Base-by-base conservation (phyloP, 2,329 filamentous ascomycete genomes). In the Sporothrix schenckii region DNA sequence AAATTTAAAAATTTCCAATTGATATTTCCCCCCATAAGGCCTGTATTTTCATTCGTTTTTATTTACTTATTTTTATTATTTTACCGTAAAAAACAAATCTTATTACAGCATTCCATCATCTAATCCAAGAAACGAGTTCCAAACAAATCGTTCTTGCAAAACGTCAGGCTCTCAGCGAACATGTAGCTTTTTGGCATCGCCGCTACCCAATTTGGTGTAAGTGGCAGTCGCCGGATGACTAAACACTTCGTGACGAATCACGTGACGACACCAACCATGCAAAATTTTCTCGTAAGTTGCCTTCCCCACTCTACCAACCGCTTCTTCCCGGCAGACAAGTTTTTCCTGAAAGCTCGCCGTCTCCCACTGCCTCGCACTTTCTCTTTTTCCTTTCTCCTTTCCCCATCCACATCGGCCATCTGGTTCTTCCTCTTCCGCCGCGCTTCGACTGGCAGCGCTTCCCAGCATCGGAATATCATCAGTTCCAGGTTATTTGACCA, bases 351-450 rank as follows among this genome's bases (percentile, higher is more conserved):
- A 61, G 16, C 21, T 39, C 39, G 39, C 5, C 30, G 13, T 30
- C 50, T n/a, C 34, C 34, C 39, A 19, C 41, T 24, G 39, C 34
- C 30, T 68, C 66, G 58, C 69, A 71, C 58, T 68, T 65, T 68
- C 58, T 72, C 69, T 70, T 68, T 71, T 71, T 66, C 69, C 53
- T 63, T 66, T 60, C 56, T 70, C 65, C 70, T 58, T 61, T 21
- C n/a, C 60, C 67, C 68, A 47, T 69, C 73, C 72, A 74, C 72
- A 72, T 74, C 75, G 75, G 75, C 74, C 74, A 76, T 78, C 78
- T 80, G 81, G 81, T 83, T 83, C 81, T 83, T 83, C 81, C 81
- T 82, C 78, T 80, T 83, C 81, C 81, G 81, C 72, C 66, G 39
- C 60, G 69, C 71, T 71, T 54, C 24, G 58, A 63, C 58, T 63